Percentiles rank a stretch among this genome's conserved stretches.
Evolutionary conservation across 139 green algal species (phyloP).

Genomic region (Haematococcus lacustris): DNA sequence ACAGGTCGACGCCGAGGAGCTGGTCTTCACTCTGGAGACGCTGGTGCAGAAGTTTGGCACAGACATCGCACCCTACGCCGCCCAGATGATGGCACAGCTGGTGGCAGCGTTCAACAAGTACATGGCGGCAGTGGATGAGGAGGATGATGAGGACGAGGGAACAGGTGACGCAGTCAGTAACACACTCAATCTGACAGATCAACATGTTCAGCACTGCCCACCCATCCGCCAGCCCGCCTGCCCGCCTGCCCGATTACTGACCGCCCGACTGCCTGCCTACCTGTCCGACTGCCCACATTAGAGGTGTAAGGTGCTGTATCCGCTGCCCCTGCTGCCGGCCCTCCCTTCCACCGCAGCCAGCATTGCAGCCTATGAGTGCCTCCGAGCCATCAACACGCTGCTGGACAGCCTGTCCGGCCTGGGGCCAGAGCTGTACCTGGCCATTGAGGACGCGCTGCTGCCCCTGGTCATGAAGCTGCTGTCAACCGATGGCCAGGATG

Average conservation of each 20-base stretch:
- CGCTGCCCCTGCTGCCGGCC: background rate
- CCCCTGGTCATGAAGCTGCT: background rate
- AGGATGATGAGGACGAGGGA: conserved; percentile 30
- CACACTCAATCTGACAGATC: no score
- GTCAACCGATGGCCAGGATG: background rate
- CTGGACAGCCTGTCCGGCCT: conserved; percentile 72
- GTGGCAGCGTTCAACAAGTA: conserved; percentile 53
- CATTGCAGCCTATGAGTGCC: conserved; percentile 77
- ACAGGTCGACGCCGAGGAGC: conserved; percentile 82
- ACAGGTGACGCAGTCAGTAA: no score
- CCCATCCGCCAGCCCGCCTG: no score
- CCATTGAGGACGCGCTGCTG: conserved; percentile 21
- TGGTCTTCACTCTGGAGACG: conserved; percentile 90
- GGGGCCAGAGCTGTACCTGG: conserved; percentile 67
- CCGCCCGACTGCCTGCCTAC: no score
- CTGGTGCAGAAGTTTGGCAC: conserved; percentile 92
- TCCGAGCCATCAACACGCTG: conserved; percentile 84
- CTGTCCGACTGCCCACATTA: no score
- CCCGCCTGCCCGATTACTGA: no score
- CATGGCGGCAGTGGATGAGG: conserved; percentile 45
- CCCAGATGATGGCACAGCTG: conserved; percentile 70
- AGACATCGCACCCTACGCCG: conserved; percentile 81
- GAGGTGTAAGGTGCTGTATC: no score
- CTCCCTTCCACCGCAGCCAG: conserved; percentile 31
- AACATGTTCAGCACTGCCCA: no score